Conservation (phyloP, 345 rosid species). For the Citrus trifoliata region DNA sequence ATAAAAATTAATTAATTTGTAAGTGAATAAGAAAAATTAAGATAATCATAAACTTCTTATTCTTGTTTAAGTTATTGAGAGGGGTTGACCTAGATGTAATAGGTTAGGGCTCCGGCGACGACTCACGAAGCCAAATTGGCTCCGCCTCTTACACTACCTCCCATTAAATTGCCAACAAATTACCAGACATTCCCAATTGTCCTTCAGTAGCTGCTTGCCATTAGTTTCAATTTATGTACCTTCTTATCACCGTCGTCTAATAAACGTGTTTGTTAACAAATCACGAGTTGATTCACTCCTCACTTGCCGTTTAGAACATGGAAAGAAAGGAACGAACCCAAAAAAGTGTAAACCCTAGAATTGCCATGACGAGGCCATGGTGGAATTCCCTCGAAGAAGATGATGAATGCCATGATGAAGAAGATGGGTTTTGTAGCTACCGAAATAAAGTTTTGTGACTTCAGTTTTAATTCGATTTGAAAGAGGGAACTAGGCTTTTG, state of each 20-base stretch:
- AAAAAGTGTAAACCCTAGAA: too few species aligned
- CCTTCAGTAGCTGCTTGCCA: conserved; percentile 64
- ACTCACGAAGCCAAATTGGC: conserved; percentile 76
- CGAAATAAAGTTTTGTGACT: too few species aligned
- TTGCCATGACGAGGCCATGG: too few species aligned
- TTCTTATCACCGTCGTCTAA: neutral
- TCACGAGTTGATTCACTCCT: neutral
- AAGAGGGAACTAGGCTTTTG: too few species aligned
- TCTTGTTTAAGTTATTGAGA: conserved; percentile 74
- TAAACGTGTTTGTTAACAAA: too few species aligned
- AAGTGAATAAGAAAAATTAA: neutral
- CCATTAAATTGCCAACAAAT: conserved; percentile 70
- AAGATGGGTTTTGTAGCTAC: too few species aligned
- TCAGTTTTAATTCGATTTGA: too few species aligned
- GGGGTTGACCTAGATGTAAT: conserved; percentile 88
- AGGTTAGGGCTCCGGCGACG: conserved; percentile 86
- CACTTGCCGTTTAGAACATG: too few species aligned
- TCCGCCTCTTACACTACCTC: conserved; percentile 80
- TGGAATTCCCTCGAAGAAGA: too few species aligned
- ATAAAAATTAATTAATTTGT: neutral
- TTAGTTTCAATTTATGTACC: neutral
- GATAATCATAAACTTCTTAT: conserved; percentile 47
- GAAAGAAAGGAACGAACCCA: too few species aligned
- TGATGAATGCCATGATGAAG: too few species aligned
- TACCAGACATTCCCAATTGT: conserved; percentile 58